Percentiles rank a stretch among this genome's conserved stretches.
These are phyloP conservation scores for Malassezia sympodialis DNA, from an alignment of 1,284 basidiomycete genomes.

Conservation along the genomic window DNA sequence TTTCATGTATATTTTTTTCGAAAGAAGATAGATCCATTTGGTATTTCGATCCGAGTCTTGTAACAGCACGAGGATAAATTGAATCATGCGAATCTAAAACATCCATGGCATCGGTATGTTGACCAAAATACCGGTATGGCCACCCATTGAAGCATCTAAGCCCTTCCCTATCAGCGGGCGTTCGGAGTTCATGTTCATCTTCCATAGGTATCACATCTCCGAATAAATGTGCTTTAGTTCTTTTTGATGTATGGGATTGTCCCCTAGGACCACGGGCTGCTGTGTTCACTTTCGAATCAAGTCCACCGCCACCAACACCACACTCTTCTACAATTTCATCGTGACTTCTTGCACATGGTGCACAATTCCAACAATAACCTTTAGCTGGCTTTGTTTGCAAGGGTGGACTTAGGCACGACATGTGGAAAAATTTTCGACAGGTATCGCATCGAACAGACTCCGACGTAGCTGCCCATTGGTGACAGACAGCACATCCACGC, in stretches of 20 bases:
- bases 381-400: conserved; percentile 87
- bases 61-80: conserved; percentile 82
- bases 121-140: conserved; percentile 91
- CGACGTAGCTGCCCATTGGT: conserved; percentile 72
- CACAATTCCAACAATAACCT: conserved; percentile 96
- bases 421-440: conserved; percentile 90
- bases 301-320: conserved; percentile 20
- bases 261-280: neutral
- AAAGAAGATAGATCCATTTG: conserved; percentile 51
- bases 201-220: conserved; percentile 22
- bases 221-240: conserved; percentile 6
- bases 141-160: conserved; percentile 75
- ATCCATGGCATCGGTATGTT: conserved; percentile 65
- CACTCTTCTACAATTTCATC: conserved; percentile 42
- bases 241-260: conserved; percentile 18
- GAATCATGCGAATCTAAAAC: conserved; percentile 74
- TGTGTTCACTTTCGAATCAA: conserved; percentile 4
- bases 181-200: conserved; percentile 10
- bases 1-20: neutral
- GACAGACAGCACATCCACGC: conserved; percentile 74
- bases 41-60: conserved; percentile 73
- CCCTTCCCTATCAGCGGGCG: conserved; percentile 48
- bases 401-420: conserved; percentile 84
- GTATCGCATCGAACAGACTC: conserved; percentile 87
- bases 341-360: conserved; percentile 75